Evolutionary conservation across 257 asterid species (phyloP).

Genomic region (Solanum tarijense): DNA sequence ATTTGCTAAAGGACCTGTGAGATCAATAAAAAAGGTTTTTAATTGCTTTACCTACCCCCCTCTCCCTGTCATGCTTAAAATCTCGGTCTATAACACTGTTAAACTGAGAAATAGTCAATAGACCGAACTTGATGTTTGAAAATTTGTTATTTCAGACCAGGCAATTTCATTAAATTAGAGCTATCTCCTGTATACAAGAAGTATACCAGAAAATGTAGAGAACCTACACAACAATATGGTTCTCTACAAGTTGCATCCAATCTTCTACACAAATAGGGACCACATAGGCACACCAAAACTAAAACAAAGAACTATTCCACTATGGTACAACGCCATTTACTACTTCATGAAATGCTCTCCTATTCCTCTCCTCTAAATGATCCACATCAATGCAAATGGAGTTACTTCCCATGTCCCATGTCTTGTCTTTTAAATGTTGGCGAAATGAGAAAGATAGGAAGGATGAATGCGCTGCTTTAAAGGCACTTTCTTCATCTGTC

Average conservation of each 20-base stretch:
- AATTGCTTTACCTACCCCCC: neutral
- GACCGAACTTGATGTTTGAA: neutral
- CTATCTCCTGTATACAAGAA: neutral
- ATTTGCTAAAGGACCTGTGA: neutral
- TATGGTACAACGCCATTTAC: neutral
- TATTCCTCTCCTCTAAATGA: neutral
- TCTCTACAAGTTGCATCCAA: neutral
- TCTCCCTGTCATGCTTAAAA: neutral
- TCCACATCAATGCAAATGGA: neutral
- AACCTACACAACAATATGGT: neutral
- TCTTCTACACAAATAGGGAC: neutral
- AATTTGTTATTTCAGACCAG: neutral
- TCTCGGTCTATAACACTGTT: neutral
- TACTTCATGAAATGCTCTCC: neutral
- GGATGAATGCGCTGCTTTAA: neutral
- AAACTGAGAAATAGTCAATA: neutral
- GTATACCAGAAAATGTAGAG: neutral
- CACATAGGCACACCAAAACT: neutral
- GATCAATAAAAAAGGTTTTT: neutral
- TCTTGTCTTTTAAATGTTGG: neutral
- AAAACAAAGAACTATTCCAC: neutral
- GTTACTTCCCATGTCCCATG: neutral
- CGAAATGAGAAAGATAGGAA: neutral
- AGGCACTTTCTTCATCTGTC: neutral
- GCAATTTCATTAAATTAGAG: neutral